phyloP scores from a whole-genome alignment of 257 asterid species.

The Coffea eugenioides region DNA sequence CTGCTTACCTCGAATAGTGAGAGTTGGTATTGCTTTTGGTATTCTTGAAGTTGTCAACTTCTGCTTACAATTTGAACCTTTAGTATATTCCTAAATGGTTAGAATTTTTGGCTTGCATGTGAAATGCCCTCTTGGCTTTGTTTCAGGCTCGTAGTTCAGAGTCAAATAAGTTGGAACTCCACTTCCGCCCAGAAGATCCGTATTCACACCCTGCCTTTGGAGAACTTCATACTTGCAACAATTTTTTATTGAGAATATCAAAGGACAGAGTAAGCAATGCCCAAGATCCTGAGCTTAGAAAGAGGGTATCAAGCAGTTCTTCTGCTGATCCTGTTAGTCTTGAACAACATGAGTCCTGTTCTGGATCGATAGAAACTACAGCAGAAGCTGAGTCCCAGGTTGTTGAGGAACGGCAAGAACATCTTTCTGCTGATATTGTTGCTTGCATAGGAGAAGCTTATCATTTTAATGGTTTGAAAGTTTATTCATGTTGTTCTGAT shows the following conservation, averaged over 20 bases:
- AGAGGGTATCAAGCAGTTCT: constrained; percentile 21
- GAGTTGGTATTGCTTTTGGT: background rate
- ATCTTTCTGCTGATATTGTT: constrained; percentile 70
- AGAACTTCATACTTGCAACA: constrained; percentile 55
- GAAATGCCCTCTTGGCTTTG: background rate
- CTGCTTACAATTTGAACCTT: background rate
- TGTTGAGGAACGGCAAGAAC: constrained; percentile 35
- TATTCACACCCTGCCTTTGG: constrained; percentile 88
- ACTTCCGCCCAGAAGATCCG: constrained; percentile 96
- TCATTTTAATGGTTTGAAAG: constrained; percentile 63
- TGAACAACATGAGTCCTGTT: constrained; percentile 26
- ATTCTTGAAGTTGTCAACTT: background rate
- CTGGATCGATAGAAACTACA: constrained; percentile 29
- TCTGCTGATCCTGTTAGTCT: constrained; percentile 29
- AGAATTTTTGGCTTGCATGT: background rate
- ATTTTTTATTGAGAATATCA: constrained; percentile 62
- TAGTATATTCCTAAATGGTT: background rate
- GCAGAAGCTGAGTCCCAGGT: constrained; percentile 34
- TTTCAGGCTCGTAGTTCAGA: constrained; percentile 58
- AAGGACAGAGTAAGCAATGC: constrained; percentile 43
- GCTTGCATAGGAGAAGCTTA: constrained; percentile 69
- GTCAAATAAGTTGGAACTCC: constrained; percentile 71
- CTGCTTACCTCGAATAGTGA: background rate
- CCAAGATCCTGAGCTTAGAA: constrained; percentile 23
- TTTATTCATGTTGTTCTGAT: background rate